Conservation (phyloP, 352 stramenopile genomes). For the Globisporangium abappressorium region DNA sequence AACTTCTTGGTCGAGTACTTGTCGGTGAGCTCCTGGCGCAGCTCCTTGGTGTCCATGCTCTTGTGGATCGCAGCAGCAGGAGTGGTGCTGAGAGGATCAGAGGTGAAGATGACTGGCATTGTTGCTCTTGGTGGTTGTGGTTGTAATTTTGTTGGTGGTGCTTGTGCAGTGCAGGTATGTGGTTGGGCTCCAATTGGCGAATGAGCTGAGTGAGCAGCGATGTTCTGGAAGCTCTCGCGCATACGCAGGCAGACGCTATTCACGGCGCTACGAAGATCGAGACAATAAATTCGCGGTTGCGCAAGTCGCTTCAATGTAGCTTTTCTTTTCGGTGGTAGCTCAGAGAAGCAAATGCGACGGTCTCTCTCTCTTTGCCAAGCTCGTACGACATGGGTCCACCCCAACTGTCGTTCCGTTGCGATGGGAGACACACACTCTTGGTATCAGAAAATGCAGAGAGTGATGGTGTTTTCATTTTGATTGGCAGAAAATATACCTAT, state of each 20-base stretch:
- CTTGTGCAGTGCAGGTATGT: not conserved
- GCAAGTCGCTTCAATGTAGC: not conserved
- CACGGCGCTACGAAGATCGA: not conserved
- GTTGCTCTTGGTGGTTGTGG: not conserved
- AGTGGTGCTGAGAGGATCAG: not conserved
- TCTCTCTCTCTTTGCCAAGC: not conserved
- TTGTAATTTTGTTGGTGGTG: not conserved
- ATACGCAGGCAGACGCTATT: not conserved
- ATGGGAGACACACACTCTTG: not conserved
- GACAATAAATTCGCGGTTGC: not conserved
- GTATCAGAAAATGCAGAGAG: not conserved
- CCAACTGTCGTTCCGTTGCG: not conserved
- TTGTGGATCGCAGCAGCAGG: not conserved
- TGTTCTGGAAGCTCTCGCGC: not conserved
- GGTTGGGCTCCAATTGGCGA: constrained; percentile 2
- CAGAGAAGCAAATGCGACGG: not conserved
- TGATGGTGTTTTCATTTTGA: not conserved
- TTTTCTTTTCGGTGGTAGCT: not conserved
- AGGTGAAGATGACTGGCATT: not conserved
- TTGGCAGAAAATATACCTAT: not conserved
- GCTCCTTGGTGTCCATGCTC: not conserved
- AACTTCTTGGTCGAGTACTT: constrained; percentile 33
- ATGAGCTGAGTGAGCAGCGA: constrained; percentile 2
- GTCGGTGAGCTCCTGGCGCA: constrained; percentile 27
- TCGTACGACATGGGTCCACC: not conserved